Evolutionary conservation across 495 filamentous ascomycete genomes (phyloP).

Genomic region (Podospora australis): DNA sequence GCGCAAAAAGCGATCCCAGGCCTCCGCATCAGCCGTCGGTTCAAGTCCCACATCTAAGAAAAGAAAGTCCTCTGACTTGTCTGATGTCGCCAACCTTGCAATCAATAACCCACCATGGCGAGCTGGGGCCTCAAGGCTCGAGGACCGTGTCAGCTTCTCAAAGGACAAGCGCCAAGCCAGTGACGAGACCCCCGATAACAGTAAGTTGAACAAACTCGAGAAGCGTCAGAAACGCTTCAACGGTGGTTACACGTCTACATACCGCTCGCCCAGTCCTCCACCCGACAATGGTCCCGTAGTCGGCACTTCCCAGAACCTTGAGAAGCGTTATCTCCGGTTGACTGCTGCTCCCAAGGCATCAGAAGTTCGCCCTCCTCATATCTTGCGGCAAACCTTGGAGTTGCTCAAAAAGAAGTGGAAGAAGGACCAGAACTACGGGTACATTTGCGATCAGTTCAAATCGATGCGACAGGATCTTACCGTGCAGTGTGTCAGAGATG

Average conservation of each 20-base stretch:
- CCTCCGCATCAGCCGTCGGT: constrained; percentile 14
- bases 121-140: constrained; percentile 57
- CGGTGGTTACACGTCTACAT: constrained; percentile 54
- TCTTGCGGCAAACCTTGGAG: constrained; percentile 79
- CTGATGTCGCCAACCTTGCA: constrained; percentile 5
- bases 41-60: constrained; percentile 47
- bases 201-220: constrained; percentile 86
- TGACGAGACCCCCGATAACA: constrained; percentile 46
- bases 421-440: constrained; percentile 85
- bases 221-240: constrained; percentile 86
- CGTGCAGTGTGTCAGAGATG: constrained; percentile 91
- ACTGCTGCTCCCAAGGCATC: constrained; percentile 82
- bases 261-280: constrained; percentile 55
- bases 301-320: constrained; percentile 74
- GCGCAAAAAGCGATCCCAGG: constrained; percentile 34
- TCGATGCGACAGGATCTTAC: constrained; percentile 96
- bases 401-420: constrained; percentile 91
- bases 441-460: constrained; percentile 99
- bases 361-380: constrained; percentile 73
- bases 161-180: constrained; percentile 50
- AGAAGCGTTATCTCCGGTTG: constrained; percentile 92
- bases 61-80: constrained; percentile 67
- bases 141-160: constrained; percentile 68
- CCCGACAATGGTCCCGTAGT: constrained; percentile 70
- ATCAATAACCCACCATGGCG: constrained; percentile 67